Conservation (phyloP, 257 asterid species). For the Cinchona pubescens region DNA sequence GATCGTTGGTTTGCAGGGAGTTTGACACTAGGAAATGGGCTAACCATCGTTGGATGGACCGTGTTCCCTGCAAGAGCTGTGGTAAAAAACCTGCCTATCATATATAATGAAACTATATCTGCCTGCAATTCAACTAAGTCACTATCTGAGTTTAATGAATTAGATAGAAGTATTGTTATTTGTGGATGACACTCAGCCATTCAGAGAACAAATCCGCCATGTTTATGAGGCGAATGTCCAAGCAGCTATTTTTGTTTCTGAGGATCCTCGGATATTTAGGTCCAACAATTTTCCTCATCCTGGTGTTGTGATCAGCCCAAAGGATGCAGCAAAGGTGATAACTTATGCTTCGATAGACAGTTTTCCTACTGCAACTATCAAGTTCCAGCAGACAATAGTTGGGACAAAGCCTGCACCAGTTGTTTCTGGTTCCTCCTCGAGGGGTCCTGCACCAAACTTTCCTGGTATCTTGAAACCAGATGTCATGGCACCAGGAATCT, state of each 20-base stretch:
- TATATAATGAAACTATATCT: constrained; percentile 35
- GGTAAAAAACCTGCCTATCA: constrained; percentile 32
- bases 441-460: constrained; percentile 52
- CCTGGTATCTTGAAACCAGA: constrained; percentile 59
- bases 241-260: constrained; percentile 44
- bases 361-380: constrained; percentile 39
- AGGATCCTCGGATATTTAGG: constrained; percentile 24
- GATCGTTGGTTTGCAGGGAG: constrained; percentile 49
- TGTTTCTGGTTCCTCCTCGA: constrained; percentile 36
- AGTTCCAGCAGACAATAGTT: constrained; percentile 46
- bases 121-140: constrained; percentile 37
- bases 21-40: constrained; percentile 36
- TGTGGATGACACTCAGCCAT: constrained; percentile 29
- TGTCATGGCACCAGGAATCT: constrained; percentile 51
- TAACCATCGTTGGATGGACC: constrained; percentile 45
- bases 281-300: constrained; percentile 29
- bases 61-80: constrained; percentile 40
- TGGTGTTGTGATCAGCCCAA: constrained; percentile 40
- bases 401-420: constrained; percentile 54
- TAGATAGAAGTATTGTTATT: constrained; percentile 16
- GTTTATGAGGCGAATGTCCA: constrained; percentile 20
- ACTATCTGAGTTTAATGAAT: constrained; percentile 19
- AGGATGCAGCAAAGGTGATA: constrained; percentile 32
- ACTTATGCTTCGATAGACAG: constrained; percentile 27
- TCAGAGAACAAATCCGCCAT: constrained; percentile 16